Evolutionary conservation across 2,329 filamentous ascomycete species (phyloP).

Genomic region (Nothophoma quercina): DNA sequence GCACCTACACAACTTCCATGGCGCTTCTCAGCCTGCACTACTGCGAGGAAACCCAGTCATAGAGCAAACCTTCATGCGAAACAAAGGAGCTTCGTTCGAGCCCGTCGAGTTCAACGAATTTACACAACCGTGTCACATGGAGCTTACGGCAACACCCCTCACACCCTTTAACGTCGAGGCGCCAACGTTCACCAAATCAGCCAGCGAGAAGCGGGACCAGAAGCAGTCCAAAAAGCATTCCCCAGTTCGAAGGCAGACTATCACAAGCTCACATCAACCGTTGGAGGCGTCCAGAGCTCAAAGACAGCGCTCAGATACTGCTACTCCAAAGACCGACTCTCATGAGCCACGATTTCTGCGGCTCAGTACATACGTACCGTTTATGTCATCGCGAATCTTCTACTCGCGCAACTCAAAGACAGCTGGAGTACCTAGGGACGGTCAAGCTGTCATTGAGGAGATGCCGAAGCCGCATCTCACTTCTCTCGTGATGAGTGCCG

Average conservation of each 20-base stretch:
- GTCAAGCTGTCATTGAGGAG: slow-evolving; percentile 38
- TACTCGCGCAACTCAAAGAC: slow-evolving; percentile 37
- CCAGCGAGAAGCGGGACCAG: slow-evolving; percentile 3
- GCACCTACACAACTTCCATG: slow-evolving; percentile 45
- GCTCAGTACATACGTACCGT: slow-evolving; percentile 41
- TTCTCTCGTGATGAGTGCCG: slow-evolving; percentile 43
- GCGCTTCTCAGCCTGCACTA: slow-evolving; percentile 36
- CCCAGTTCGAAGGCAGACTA: slow-evolving; percentile 25
- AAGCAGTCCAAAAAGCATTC: slow-evolving; percentile 18
- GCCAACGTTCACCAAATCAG: neutral
- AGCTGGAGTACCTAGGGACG: slow-evolving; percentile 30
- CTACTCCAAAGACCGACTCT: slow-evolving; percentile 20
- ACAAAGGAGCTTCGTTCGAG: slow-evolving; percentile 47
- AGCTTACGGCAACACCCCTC: slow-evolving; percentile 33
- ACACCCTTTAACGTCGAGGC: slow-evolving; percentile 34
- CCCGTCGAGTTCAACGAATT: slow-evolving; percentile 45
- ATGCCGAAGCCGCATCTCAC: slow-evolving; percentile 41
- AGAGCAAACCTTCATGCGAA: slow-evolving; percentile 47
- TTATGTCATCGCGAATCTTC: slow-evolving; percentile 44
- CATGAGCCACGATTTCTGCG: slow-evolving; percentile 43
- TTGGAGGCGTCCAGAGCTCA: slow-evolving; percentile 20
- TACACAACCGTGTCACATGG: slow-evolving; percentile 39
- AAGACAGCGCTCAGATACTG: slow-evolving; percentile 31
- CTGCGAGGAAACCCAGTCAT: slow-evolving; percentile 38
- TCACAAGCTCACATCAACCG: neutral